These are phyloP conservation scores for Malus sylvestris DNA, from an alignment of 306 rosid species.

Conservation along the genomic window DNA sequence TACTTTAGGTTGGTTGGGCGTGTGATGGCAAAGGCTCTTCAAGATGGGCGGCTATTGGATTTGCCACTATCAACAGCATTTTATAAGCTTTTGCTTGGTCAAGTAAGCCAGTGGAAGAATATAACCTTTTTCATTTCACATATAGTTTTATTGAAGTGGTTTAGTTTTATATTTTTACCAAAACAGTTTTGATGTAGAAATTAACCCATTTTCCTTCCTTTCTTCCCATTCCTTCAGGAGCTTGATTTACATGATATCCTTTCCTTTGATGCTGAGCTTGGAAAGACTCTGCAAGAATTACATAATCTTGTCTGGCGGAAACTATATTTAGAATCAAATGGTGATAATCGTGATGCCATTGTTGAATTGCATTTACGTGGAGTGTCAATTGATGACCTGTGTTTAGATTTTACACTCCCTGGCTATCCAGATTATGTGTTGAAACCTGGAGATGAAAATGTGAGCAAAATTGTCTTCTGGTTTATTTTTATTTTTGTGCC, in stretches of 20 bases:
- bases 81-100: slow-evolving; percentile 85
- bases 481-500: background rate
- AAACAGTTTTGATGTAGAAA: slow-evolving; percentile 1
- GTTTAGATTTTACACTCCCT: slow-evolving; percentile 83
- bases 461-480: slow-evolving; percentile 22
- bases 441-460: slow-evolving; percentile 81
- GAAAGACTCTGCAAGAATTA: slow-evolving; percentile 85
- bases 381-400: slow-evolving; percentile 75
- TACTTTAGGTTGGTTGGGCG: slow-evolving; percentile 93
- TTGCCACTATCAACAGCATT: slow-evolving; percentile 82
- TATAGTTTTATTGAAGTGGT: background rate
- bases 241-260: slow-evolving; percentile 95
- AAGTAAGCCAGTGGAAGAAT: slow-evolving; percentile 45
- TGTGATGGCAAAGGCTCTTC: slow-evolving; percentile 94
- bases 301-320: slow-evolving; percentile 75
- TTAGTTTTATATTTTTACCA: background rate
- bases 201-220: background rate
- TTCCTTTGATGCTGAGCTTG: slow-evolving; percentile 77
- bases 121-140: background rate
- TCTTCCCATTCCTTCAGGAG: slow-evolving; percentile 44
- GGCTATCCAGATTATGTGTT: slow-evolving; percentile 81
- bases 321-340: slow-evolving; percentile 46
- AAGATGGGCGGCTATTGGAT: slow-evolving; percentile 94
- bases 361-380: slow-evolving; percentile 54
- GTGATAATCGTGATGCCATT: slow-evolving; percentile 27